A percentile compares a stretch with the other conserved stretches of the same genome.
phyloP scores from a whole-genome alignment of 768 basidiomycete genomes.

The Mycena pura region DNA sequence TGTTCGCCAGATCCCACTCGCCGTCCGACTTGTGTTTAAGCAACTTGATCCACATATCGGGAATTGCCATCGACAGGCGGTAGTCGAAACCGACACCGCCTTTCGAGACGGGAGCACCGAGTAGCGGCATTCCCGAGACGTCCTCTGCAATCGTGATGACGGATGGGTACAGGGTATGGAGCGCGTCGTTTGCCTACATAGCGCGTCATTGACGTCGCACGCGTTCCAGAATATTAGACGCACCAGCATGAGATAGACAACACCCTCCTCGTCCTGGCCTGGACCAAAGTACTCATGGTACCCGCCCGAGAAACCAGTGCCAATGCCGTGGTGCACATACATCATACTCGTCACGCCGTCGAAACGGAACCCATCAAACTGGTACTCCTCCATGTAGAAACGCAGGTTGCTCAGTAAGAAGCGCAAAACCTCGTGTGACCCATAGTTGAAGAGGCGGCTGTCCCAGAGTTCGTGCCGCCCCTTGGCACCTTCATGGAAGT shows the following conservation, averaged over 20 bases:
- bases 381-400: conserved; percentile 94
- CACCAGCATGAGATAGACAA: conserved; percentile 97
- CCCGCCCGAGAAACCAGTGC: conserved; percentile 95
- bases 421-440: conserved; percentile 89
- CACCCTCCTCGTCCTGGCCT: conserved; percentile 83
- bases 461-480: conserved; percentile 98
- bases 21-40: conserved; percentile 90
- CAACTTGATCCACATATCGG: conserved; percentile 99
- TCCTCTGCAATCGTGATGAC: conserved; percentile 96
- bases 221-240: conserved; percentile 33
- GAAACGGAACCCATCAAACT: conserved; percentile 97
- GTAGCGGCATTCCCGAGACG: conserved; percentile 98
- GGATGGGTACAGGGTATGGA: conserved; percentile 82
- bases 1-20: conserved; percentile 87
- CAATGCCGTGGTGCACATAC: conserved; percentile 98
- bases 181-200: conserved; percentile 85
- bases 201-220: conserved; percentile 15
- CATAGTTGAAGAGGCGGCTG: conserved; percentile 96
- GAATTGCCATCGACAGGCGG: conserved; percentile 96
- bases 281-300: conserved; percentile 98
- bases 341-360: conserved; percentile 99
- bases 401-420: conserved; percentile 95
- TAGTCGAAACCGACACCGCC: conserved; percentile 99
- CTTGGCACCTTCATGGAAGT: conserved; percentile 93
- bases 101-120: conserved; percentile 76